A percentile compares a stretch with the other conserved stretches of the same genome.
These are phyloP conservation scores for Arachis hypogaea DNA, from an alignment of 306 rosid genomes.

Conservation along the genomic window DNA sequence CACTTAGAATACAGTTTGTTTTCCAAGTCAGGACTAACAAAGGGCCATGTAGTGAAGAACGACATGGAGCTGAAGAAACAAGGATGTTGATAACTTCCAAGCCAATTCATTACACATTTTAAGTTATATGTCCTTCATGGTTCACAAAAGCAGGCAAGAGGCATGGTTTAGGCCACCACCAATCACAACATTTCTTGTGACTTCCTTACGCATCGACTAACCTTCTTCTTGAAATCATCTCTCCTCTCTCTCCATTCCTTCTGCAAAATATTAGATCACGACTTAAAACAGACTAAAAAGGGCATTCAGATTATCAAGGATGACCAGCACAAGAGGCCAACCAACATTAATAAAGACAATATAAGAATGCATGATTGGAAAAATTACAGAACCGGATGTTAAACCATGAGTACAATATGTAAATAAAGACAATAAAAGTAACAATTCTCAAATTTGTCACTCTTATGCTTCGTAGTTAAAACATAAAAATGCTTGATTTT, in stretches of 20 bases:
- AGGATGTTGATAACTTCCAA: constrained; percentile 51
- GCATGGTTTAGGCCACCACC: background rate
- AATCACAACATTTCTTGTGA: constrained; percentile 85
- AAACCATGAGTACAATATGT: background rate
- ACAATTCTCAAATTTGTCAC: background rate
- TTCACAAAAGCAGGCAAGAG: constrained; percentile 43
- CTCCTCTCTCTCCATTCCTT: constrained; percentile 95
- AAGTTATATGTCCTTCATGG: constrained; percentile 43
- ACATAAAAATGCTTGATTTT: background rate
- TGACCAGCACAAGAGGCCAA: background rate
- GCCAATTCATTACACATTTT: constrained; percentile 46
- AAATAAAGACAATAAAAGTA: background rate
- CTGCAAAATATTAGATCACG: constrained; percentile 53
- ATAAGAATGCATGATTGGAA: background rate
- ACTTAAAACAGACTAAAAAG: constrained; percentile 14
- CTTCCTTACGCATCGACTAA: constrained; percentile 90
- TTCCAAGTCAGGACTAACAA: constrained; percentile 51
- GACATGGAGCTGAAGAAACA: constrained; percentile 47
- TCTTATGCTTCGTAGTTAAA: background rate
- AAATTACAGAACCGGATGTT: background rate
- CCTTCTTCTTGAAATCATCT: constrained; percentile 96
- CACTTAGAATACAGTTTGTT: constrained; percentile 61
- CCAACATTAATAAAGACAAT: too few species aligned
- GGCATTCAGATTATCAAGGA: constrained; percentile 17
- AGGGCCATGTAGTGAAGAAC: constrained; percentile 43